Evolutionary conservation across 2,329 filamentous ascomycete species (phyloP).

Genomic region (Pyrenochaeta sp.): DNA sequence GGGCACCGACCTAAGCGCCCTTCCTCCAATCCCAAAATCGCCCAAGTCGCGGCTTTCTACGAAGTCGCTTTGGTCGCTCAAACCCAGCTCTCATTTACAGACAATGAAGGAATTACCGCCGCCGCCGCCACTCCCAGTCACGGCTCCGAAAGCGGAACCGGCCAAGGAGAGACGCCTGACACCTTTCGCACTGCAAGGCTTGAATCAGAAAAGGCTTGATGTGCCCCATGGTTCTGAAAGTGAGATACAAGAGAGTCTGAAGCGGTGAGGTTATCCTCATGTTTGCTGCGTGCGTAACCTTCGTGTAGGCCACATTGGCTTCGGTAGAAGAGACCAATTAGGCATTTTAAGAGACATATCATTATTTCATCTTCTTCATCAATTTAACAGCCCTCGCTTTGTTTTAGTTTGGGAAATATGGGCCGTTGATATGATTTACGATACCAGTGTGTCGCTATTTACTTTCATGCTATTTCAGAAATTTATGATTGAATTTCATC

Average conservation of each 20-base stretch:
- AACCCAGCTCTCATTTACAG: not conserved
- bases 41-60: constrained; percentile 11
- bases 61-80: constrained; percentile 5
- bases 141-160: constrained; percentile 7
- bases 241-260: not conserved
- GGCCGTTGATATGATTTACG: too few relatives aligned
- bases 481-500: too few relatives aligned
- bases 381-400: too few relatives aligned
- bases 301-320: not conserved
- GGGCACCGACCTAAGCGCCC: constrained; percentile 17
- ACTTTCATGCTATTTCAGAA: too few relatives aligned
- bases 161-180: not conserved
- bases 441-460: too few relatives aligned
- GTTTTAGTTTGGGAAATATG: too few relatives aligned
- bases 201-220: not conserved
- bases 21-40: constrained; percentile 25
- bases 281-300: not conserved
- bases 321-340: too few relatives aligned
- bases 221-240: constrained; percentile 11
- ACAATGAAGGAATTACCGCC: not conserved
- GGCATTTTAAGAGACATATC: too few relatives aligned
- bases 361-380: too few relatives aligned
- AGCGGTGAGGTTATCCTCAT: not conserved
- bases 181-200: not conserved
- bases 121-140: not conserved